Evolutionary conservation across 768 basidiomycete species (phyloP).

Genomic region (Boletellus emodensis): DNA sequence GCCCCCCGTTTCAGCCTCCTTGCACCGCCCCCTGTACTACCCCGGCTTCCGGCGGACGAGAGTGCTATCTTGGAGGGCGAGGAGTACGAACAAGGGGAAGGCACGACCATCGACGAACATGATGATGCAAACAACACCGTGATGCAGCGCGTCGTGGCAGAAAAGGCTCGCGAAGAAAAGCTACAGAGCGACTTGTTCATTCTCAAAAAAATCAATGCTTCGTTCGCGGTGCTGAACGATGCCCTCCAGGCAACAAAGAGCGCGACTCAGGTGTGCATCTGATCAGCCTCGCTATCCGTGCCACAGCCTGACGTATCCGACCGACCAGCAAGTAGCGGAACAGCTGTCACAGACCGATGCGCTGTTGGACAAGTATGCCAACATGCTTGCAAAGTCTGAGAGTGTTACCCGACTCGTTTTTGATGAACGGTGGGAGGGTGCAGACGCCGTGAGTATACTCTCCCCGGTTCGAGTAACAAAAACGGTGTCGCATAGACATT

Average conservation of each 20-base stretch:
- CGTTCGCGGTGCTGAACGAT: conserved; percentile 65
- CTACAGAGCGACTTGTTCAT: conserved; percentile 70
- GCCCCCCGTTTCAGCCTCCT: conserved; percentile 33
- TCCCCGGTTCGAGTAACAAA: not conserved
- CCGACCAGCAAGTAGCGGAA: conserved; percentile 52
- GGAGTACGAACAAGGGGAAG: conserved; percentile 16
- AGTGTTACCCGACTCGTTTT: conserved; percentile 63
- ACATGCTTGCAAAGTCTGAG: conserved; percentile 66
- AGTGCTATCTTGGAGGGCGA: conserved; percentile 24
- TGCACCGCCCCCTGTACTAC: conserved; percentile 23
- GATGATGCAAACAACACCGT: conserved; percentile 23
- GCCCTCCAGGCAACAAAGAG: conserved; percentile 60
- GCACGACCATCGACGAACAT: conserved; percentile 7
- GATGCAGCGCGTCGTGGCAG: conserved; percentile 22
- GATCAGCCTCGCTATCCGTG: not conserved
- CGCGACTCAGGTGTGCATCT: conserved; percentile 59
- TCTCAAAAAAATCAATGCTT: conserved; percentile 66
- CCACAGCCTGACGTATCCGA: not conserved
- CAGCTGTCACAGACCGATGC: conserved; percentile 72
- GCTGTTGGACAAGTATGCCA: conserved; percentile 71
- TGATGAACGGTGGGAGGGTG: conserved; percentile 74
- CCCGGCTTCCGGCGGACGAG: conserved; percentile 20
- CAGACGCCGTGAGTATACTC: conserved; percentile 53
- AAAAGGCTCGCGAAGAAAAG: conserved; percentile 60
- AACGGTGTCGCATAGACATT: not conserved